Conservation (phyloP, 495 filamentous ascomycete genomes). For the Penicillium malachiteum region DNA sequence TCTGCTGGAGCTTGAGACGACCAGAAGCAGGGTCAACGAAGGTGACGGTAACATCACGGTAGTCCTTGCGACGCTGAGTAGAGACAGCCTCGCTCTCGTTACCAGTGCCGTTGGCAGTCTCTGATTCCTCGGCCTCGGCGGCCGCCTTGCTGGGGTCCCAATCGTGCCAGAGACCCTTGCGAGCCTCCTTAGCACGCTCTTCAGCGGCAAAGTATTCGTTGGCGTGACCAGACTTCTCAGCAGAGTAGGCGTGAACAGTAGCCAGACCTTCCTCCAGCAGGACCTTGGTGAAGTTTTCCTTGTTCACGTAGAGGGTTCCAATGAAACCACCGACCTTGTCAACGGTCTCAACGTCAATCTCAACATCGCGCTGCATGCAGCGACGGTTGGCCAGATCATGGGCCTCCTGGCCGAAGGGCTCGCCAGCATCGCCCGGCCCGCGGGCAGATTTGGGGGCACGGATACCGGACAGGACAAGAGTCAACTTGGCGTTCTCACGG, state of each 20-base stretch:
- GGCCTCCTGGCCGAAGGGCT: constrained; percentile 95
- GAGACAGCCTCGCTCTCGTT: constrained; percentile 46
- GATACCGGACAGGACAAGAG: constrained; percentile 91
- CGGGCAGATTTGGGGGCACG: constrained; percentile 88
- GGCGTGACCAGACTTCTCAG: constrained; percentile 89
- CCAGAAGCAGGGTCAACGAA: constrained; percentile 73
- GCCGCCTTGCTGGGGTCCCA: constrained; percentile 83
- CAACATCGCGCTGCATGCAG: constrained; percentile 91
- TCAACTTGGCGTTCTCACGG: constrained; percentile 90
- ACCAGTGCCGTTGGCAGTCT: constrained; percentile 45
- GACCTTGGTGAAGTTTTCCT: constrained; percentile 92
- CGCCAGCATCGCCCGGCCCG: constrained; percentile 73
- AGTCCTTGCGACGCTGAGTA: constrained; percentile 68
- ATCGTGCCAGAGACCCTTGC: constrained; percentile 88
- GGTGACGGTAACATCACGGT: constrained; percentile 88
- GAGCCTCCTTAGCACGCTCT: constrained; percentile 78
- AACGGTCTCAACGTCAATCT: constrained; percentile 91
- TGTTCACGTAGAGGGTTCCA: constrained; percentile 88
- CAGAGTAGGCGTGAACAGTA: constrained; percentile 88
- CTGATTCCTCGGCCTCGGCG: constrained; percentile 49
- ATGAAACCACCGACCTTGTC: constrained; percentile 98
- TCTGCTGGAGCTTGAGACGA: constrained; percentile 82
- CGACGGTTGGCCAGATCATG: constrained; percentile 84
- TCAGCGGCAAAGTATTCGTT: constrained; percentile 86
- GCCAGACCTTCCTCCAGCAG: constrained; percentile 94